Percentiles rank a stretch among this genome's conserved stretches.
Conservation (phyloP, 1,284 basidiomycete genomes). For the Laetiporus sulphureus region DNA sequence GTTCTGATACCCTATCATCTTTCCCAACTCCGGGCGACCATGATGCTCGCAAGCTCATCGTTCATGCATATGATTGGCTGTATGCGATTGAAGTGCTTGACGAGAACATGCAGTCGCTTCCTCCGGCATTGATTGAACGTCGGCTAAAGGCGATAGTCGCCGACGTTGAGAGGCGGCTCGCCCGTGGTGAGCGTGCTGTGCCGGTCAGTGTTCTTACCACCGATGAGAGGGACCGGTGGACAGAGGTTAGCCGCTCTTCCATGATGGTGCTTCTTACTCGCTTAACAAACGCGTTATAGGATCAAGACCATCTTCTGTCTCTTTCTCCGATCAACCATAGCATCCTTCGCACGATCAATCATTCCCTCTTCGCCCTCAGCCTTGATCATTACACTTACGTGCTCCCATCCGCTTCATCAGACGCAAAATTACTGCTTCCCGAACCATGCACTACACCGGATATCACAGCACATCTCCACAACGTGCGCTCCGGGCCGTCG, state of each 20-base stretch:
- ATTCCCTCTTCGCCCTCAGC: constrained; percentile 73
- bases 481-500: constrained; percentile 64
- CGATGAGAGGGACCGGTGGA: constrained; percentile 83
- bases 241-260: constrained; percentile 47
- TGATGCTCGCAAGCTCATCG: constrained; percentile 56
- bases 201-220: constrained; percentile 73
- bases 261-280: too few relatives aligned
- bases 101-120: constrained; percentile 25
- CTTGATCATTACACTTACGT: constrained; percentile 55
- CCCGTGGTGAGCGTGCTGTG: constrained; percentile 46
- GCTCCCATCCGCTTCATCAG: constrained; percentile 29
- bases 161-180: constrained; percentile 57
- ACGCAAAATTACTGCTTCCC: constrained; percentile 14
- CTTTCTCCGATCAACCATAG: constrained; percentile 61
- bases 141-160: constrained; percentile 59
- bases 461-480: constrained; percentile 77
- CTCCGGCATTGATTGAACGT: constrained; percentile 55
- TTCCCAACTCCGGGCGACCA: constrained; percentile 33
- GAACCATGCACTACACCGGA: constrained; percentile 28
- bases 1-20: constrained; percentile 59
- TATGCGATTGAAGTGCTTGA: constrained; percentile 75
- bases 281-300: too few relatives aligned
- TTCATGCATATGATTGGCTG: constrained; percentile 78
- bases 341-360: constrained; percentile 58
- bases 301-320: constrained; percentile 64